phyloP scores from a whole-genome alignment of 2,329 filamentous ascomycete genomes.

The Decorospora gaudefroyi region DNA sequence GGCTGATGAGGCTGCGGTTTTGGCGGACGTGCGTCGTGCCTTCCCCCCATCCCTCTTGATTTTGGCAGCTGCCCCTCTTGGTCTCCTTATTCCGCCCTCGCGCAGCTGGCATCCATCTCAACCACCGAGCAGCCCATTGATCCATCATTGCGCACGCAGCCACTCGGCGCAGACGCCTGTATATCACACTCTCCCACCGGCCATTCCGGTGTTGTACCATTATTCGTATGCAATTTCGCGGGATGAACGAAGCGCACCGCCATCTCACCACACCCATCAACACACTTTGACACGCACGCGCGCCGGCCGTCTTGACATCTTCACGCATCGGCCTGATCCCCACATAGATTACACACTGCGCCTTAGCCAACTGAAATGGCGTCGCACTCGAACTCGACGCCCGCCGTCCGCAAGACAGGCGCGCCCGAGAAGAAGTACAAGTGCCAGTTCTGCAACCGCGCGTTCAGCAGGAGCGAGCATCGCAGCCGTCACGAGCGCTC shows the following conservation, averaged over 20 bases:
- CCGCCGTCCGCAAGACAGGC: slow-evolving; percentile 70
- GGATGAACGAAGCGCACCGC: slow-evolving; percentile 40
- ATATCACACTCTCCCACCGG: slow-evolving; percentile 20
- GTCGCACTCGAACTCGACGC: slow-evolving; percentile 69
- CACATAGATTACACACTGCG: slow-evolving; percentile 5
- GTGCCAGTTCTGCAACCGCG: slow-evolving; percentile 97
- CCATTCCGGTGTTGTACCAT: slow-evolving; percentile 30
- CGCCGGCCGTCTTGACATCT: slow-evolving; percentile 38
- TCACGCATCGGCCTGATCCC: slow-evolving; percentile 21
- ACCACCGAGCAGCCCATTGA: slow-evolving; percentile 36
- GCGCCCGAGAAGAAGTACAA: slow-evolving; percentile 98
- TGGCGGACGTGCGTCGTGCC: slow-evolving; percentile 10
- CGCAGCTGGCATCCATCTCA: slow-evolving; percentile 22
- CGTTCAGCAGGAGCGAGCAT: slow-evolving; percentile 97
- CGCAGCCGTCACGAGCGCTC: slow-evolving; percentile 95
- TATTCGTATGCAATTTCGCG: slow-evolving; percentile 30
- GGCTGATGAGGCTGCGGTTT: slow-evolving; percentile 19
- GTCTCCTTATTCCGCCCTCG: slow-evolving; percentile 27
- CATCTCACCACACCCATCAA: slow-evolving; percentile 31
- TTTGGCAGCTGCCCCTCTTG: slow-evolving; percentile 15
- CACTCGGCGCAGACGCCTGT: slow-evolving; percentile 15
- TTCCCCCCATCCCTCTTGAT: slow-evolving; percentile 12
- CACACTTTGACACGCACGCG: slow-evolving; percentile 47
- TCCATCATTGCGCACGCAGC: slow-evolving; percentile 34
- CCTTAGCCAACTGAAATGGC: slow-evolving; percentile 65